Evolutionary conservation across 192 early-diverging fungal species (phyloP).

Genomic region (Borealophlyctis nickersoniae): DNA sequence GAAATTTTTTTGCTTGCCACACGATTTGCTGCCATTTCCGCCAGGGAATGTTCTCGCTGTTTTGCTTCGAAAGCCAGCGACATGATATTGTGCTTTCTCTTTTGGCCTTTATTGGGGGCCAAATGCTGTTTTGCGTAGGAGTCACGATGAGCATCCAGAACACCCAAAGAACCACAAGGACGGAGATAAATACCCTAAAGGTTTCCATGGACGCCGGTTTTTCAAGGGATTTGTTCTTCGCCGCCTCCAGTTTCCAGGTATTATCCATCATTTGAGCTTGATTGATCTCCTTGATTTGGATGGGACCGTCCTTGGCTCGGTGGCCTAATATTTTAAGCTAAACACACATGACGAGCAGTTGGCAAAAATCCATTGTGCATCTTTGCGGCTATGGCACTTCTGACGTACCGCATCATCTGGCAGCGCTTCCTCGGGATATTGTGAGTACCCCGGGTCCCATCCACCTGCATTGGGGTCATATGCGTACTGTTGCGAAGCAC

Average conservation of each 20-base stretch:
- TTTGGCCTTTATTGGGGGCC: slow-evolving; percentile 2
- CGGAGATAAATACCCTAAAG: no score
- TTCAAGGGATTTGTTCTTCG: not conserved
- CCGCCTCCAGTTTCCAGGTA: slow-evolving; percentile 1
- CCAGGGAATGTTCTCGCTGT: slow-evolving; percentile 1
- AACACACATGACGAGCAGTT: not conserved
- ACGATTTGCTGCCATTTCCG: slow-evolving; percentile 8
- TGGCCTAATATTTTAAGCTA: slow-evolving; percentile 7
- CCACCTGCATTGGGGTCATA: not conserved
- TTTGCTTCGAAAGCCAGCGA: slow-evolving; percentile 23
- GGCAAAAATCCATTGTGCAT: not conserved
- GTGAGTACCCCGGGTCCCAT: not conserved
- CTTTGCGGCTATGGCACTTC: not conserved
- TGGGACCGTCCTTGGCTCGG: not conserved
- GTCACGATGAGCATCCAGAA: not conserved
- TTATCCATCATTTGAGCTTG: slow-evolving; percentile 8
- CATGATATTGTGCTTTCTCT: slow-evolving; percentile 30
- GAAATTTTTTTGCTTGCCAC: slow-evolving; percentile 8
- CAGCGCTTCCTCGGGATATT: not conserved
- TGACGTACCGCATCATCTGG: not conserved
- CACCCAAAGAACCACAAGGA: no score
- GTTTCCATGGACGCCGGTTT: not conserved
- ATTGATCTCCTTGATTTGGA: slow-evolving; percentile 14
- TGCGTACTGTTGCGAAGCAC: slow-evolving; percentile 17
- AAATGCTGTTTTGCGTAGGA: not conserved